phyloP scores from a whole-genome alignment of 306 rosid genomes.

The Quercus bicolor region DNA sequence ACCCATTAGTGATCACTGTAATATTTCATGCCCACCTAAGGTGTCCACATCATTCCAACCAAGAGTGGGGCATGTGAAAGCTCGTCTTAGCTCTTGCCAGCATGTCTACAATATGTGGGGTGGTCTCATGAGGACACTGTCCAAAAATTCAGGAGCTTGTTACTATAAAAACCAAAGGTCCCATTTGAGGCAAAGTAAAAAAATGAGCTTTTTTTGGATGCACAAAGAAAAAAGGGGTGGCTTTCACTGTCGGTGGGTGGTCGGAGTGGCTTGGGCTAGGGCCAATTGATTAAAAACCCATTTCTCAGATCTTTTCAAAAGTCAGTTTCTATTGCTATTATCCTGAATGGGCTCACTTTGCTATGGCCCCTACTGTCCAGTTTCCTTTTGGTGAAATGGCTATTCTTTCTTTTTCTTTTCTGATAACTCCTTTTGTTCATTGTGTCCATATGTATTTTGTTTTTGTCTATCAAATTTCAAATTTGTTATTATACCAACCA shows the following conservation, averaged over 20 bases:
- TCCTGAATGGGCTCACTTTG: slow-evolving; percentile 46
- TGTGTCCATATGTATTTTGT: slow-evolving; percentile 36
- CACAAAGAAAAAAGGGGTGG: slow-evolving; percentile 6
- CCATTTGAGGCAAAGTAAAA: slow-evolving; percentile 10
- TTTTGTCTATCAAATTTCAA: slow-evolving; percentile 13
- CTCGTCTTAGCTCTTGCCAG: slow-evolving; percentile 49
- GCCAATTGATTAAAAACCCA: slow-evolving; percentile 23
- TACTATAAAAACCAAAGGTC: slow-evolving; percentile 32
- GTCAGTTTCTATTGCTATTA: slow-evolving; percentile 39
- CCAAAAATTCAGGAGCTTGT: slow-evolving; percentile 55
- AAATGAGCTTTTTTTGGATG: slow-evolving; percentile 12
- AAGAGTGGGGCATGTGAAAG: slow-evolving; percentile 54
- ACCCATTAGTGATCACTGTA: slow-evolving; percentile 32
- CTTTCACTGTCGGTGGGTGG: slow-evolving; percentile 59
- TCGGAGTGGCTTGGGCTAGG: slow-evolving; percentile 40
- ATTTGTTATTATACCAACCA: slow-evolving; percentile 24
- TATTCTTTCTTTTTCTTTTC: slow-evolving; percentile 39
- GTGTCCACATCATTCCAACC: slow-evolving; percentile 44
- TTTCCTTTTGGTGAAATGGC: slow-evolving; percentile 40
- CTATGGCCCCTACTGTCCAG: slow-evolving; percentile 41
- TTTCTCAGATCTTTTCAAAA: slow-evolving; percentile 15
- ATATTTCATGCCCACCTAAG: slow-evolving; percentile 23
- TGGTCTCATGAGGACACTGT: slow-evolving; percentile 39
- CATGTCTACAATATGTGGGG: slow-evolving; percentile 20
- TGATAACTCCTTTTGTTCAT: slow-evolving; percentile 16